phyloP scores from a whole-genome alignment of 805 yeast genomes.

The Saturnispora zaruensis region DNA sequence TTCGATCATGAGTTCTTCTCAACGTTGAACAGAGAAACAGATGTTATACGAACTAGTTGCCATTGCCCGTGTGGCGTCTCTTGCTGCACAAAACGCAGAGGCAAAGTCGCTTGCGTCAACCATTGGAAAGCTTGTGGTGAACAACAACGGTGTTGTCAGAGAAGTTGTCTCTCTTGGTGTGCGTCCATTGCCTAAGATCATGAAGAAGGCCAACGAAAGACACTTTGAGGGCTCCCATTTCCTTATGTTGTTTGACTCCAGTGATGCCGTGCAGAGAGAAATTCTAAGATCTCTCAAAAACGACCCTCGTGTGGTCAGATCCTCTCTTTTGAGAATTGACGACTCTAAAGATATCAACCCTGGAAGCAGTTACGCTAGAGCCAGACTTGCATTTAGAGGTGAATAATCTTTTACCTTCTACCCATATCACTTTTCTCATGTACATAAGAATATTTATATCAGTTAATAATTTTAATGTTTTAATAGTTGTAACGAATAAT shows the following conservation, averaged over 20 bases:
- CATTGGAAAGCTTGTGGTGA: constrained; percentile 72
- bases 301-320: constrained; percentile 87
- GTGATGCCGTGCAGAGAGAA: constrained; percentile 80
- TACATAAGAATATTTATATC: neutral
- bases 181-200: constrained; percentile 67
- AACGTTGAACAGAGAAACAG: neutral
- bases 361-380: constrained; percentile 49
- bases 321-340: constrained; percentile 59
- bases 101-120: constrained; percentile 53
- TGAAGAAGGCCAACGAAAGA: constrained; percentile 77
- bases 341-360: constrained; percentile 44
- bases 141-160: constrained; percentile 91
- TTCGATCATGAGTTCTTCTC: neutral
- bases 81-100: constrained; percentile 43
- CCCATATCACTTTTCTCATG: neutral
- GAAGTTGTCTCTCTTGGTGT: constrained; percentile 73
- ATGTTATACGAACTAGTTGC: constrained; percentile 92
- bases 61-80: constrained; percentile 71
- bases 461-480: neutral
- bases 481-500: neutral
- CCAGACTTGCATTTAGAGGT: constrained; percentile 19
- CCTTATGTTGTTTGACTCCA: constrained; percentile 76
- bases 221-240: constrained; percentile 90
- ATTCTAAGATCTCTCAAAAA: constrained; percentile 67
- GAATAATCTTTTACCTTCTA: neutral